Evolutionary conservation across 257 asterid genomes (phyloP).

Genomic region (Solanum pinnatisectum): DNA sequence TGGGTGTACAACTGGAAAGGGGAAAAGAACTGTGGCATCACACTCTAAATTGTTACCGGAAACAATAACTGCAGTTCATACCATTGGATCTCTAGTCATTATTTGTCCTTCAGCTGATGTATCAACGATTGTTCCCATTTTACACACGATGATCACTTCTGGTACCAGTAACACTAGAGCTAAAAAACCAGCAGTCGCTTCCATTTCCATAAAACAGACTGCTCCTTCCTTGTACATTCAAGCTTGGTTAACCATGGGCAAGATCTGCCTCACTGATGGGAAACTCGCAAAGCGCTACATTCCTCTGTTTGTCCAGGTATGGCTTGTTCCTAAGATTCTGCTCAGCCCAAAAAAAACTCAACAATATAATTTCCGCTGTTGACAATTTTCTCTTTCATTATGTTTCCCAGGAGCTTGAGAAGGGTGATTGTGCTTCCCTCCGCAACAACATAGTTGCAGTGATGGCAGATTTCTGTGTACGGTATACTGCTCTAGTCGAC

Average conservation of each 20-base stretch:
- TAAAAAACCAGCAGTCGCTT: slow-evolving; percentile 27
- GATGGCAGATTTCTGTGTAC: slow-evolving; percentile 96
- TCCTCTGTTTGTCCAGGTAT: slow-evolving; percentile 97
- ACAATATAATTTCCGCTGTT: neutral
- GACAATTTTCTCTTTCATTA: neutral
- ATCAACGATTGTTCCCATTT: slow-evolving; percentile 44
- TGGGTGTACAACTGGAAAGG: slow-evolving; percentile 18
- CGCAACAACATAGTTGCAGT: slow-evolving; percentile 77
- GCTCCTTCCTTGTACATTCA: slow-evolving; percentile 72
- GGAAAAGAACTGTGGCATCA: slow-evolving; percentile 24
- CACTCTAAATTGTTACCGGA: slow-evolving; percentile 24
- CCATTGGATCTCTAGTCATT: slow-evolving; percentile 69
- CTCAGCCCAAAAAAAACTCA: neutral
- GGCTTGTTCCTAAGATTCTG: neutral
- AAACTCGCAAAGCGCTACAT: slow-evolving; percentile 81
- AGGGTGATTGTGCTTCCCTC: slow-evolving; percentile 71
- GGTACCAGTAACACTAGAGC: slow-evolving; percentile 44
- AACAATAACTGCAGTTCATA: slow-evolving; percentile 61
- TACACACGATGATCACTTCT: slow-evolving; percentile 73
- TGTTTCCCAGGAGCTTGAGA: slow-evolving; percentile 72
- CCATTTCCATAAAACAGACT: slow-evolving; percentile 35
- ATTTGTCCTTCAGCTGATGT: slow-evolving; percentile 64
- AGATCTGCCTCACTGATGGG: slow-evolving; percentile 89
- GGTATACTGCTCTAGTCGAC: slow-evolving; percentile 87
- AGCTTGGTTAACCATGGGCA: slow-evolving; percentile 92